Percentiles rank a stretch among this genome's conserved stretches.
Conservation (phyloP, 169 alveolate genomes). For the Cryptosporidium meleagridis region DNA sequence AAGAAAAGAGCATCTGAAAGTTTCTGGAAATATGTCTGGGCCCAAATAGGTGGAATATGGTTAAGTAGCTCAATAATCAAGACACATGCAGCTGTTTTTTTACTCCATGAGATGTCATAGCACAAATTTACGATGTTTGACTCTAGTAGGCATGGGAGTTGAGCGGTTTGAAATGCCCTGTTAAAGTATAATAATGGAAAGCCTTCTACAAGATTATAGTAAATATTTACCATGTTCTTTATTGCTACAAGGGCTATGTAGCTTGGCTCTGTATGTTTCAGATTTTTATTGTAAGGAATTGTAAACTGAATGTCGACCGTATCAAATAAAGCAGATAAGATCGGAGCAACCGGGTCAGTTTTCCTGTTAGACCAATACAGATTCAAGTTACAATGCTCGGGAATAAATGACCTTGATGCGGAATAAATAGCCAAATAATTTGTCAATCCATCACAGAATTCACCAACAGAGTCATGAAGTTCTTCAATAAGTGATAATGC, state of each 20-base stretch:
- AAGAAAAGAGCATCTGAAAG: constrained; percentile 62
- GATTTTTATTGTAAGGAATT: not conserved
- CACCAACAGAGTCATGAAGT: not conserved
- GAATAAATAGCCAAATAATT: constrained; percentile 60
- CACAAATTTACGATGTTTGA: constrained; percentile 48
- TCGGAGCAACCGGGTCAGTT: constrained; percentile 56
- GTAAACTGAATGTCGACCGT: constrained; percentile 22
- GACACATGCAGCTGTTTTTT: constrained; percentile 40
- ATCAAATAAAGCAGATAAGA: constrained; percentile 59
- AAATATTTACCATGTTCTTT: constrained; percentile 19
- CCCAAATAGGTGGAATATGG: constrained; percentile 63
- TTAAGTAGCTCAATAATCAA: constrained; percentile 43
- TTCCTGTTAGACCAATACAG: constrained; percentile 26
- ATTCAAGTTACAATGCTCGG: constrained; percentile 50
- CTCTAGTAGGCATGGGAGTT: constrained; percentile 37
- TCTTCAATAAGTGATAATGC: constrained; percentile 45
- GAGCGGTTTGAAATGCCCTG: constrained; percentile 63
- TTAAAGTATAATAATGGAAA: constrained; percentile 22
- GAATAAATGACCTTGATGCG: constrained; percentile 64
- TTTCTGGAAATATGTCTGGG: constrained; percentile 31
- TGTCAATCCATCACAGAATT: constrained; percentile 21
- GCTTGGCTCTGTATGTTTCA: constrained; percentile 8
- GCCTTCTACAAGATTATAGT: constrained; percentile 11
- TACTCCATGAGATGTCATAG: constrained; percentile 32
- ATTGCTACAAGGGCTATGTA: constrained; percentile 25